phyloP scores from a whole-genome alignment of 1,284 basidiomycete genomes.

The Cryptococcus wingfieldii region DNA sequence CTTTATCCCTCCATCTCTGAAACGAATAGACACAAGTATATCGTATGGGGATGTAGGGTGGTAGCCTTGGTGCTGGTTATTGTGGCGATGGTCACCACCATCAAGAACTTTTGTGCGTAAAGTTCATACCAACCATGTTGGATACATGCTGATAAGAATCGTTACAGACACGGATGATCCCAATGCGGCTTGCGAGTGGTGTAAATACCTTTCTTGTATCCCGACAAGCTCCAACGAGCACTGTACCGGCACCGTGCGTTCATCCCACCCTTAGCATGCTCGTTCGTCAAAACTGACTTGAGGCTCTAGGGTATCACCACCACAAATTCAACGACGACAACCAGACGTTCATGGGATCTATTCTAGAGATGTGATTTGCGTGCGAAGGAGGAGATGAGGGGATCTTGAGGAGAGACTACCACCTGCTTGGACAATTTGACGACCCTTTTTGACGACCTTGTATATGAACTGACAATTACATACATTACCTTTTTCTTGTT shows the following conservation, averaged over 20 bases:
- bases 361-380: neutral
- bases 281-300: neutral
- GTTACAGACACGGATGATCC: slow-evolving; percentile 32
- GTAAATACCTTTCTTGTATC: slow-evolving; percentile 82
- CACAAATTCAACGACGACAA: slow-evolving; percentile 8
- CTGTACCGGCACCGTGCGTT: slow-evolving; percentile 60
- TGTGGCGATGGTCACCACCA: slow-evolving; percentile 74
- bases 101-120: slow-evolving; percentile 69
- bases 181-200: slow-evolving; percentile 73
- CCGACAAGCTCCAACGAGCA: slow-evolving; percentile 71
- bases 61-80: slow-evolving; percentile 69
- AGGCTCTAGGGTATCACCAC: slow-evolving; percentile 12
- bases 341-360: slow-evolving; percentile 15
- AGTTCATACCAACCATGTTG: neutral
- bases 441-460: too few species aligned
- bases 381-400: too few species aligned
- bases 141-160: neutral
- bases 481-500: too few species aligned
- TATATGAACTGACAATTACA: too few species aligned
- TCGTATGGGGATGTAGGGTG: slow-evolving; percentile 70
- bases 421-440: too few species aligned
- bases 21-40: slow-evolving; percentile 66
- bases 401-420: too few species aligned
- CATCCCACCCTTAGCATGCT: neutral
- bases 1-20: slow-evolving; percentile 86